phyloP scores from a whole-genome alignment of 2,329 filamentous ascomycete genomes.

The Oidium heveae region DNA sequence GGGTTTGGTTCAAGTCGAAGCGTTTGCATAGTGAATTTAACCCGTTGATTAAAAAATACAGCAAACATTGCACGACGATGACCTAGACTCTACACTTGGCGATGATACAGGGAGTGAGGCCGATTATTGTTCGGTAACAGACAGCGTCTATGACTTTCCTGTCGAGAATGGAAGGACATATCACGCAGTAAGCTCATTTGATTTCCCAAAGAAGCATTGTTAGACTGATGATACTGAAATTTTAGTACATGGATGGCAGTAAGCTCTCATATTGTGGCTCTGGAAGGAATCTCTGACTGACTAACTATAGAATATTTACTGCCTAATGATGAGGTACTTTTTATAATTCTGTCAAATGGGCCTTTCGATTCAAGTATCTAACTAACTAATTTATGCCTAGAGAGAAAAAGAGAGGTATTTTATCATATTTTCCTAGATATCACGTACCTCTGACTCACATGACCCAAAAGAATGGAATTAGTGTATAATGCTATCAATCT shows the following conservation, averaged over 20 bases:
- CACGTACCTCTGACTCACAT: neutral
- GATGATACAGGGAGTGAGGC: constrained; percentile 3
- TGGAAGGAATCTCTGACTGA: neutral
- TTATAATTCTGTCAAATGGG: neutral
- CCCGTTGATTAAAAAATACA: neutral
- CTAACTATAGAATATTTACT: constrained; percentile 4
- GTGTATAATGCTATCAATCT: constrained; percentile 16
- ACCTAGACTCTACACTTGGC: neutral
- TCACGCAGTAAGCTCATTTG: constrained; percentile 3
- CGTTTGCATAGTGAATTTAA: neutral
- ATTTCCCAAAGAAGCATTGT: neutral
- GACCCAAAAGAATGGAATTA: constrained; percentile 4
- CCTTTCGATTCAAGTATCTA: too few species aligned
- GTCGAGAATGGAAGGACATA: constrained; percentile 7
- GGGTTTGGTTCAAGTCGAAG: neutral
- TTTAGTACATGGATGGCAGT: constrained; percentile 4
- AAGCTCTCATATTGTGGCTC: neutral
- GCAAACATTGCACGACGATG: neutral
- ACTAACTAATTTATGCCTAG: neutral
- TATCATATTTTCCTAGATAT: too few species aligned
- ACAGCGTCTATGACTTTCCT: constrained; percentile 4
- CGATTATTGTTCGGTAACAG: constrained; percentile 3
- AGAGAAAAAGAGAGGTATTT: constrained; percentile 3
- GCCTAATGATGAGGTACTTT: constrained; percentile 5
- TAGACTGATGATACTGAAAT: neutral